phyloP scores from a whole-genome alignment of 257 asterid genomes.

The Solanum habrochaites region DNA sequence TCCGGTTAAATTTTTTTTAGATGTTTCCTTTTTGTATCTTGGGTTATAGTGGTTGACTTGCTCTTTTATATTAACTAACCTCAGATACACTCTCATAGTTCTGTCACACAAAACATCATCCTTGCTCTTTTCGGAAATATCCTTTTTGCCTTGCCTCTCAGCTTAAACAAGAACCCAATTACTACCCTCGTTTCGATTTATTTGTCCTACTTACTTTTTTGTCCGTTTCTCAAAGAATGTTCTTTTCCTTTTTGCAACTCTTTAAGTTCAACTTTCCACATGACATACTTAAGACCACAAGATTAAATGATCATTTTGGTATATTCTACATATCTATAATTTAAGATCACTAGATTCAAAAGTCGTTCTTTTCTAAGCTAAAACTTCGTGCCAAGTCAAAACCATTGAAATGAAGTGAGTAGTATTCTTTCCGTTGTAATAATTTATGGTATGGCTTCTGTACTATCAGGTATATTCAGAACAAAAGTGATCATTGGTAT shows the following conservation, averaged over 20 bases:
- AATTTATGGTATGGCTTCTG: neutral
- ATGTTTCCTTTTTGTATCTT: neutral
- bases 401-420: neutral
- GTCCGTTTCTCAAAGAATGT: neutral
- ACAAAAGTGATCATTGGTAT: slow-evolving; percentile 70
- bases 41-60: neutral
- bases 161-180: neutral
- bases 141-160: neutral
- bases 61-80: neutral
- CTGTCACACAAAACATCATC: neutral
- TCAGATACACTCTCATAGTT: neutral
- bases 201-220: neutral
- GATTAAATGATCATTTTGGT: no score
- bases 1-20: neutral
- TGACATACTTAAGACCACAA: neutral
- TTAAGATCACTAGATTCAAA: neutral
- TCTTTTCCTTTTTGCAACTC: neutral
- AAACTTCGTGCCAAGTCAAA: neutral
- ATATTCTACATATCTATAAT: no score
- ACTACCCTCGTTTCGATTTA: neutral
- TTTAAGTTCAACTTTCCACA: neutral
- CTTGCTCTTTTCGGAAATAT: neutral
- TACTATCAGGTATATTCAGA: slow-evolving; percentile 46
- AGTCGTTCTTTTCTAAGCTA: neutral
- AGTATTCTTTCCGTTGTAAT: neutral